These are phyloP conservation scores for Zoysia matrella DNA, from an alignment of 202 grass and related monocot species.

Conservation along the genomic window DNA sequence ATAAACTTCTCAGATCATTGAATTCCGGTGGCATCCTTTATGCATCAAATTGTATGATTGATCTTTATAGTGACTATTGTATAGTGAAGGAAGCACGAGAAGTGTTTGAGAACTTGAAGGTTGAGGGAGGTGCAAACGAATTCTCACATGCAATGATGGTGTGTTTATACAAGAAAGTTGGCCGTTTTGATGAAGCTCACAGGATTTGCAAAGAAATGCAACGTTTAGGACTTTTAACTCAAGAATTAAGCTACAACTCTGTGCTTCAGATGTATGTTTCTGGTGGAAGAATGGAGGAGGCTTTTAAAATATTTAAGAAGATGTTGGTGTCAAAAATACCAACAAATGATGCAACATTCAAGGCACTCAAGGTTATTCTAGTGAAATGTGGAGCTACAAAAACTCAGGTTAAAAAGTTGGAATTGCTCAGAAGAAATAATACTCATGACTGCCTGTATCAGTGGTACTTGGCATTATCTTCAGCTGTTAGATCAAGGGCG, in stretches of 20 bases:
- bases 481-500: constrained; percentile 47
- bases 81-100: constrained; percentile 85
- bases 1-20: constrained; percentile 70
- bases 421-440: constrained; percentile 60
- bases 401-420: constrained; percentile 59
- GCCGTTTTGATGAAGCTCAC: constrained; percentile 63
- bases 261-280: constrained; percentile 67
- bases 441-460: constrained; percentile 56
- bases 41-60: constrained; percentile 94
- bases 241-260: constrained; percentile 69
- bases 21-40: constrained; percentile 57
- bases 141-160: constrained; percentile 88
- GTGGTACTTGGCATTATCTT: constrained; percentile 63
- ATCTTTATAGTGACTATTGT: constrained; percentile 79
- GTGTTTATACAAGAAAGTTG: constrained; percentile 78
- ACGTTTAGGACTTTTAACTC: constrained; percentile 64
- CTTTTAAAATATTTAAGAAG: constrained; percentile 69
- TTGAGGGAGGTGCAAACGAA: constrained; percentile 65
- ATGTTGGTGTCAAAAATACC: constrained; percentile 67
- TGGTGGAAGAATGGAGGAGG: constrained; percentile 56
- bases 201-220: constrained; percentile 86
- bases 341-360: constrained; percentile 83
- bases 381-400: constrained; percentile 56
- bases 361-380: constrained; percentile 65
- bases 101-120: constrained; percentile 75